Evolutionary conservation across 208 protist species (phyloP).

Genomic region (Acanthamoeba castellanii): DNA sequence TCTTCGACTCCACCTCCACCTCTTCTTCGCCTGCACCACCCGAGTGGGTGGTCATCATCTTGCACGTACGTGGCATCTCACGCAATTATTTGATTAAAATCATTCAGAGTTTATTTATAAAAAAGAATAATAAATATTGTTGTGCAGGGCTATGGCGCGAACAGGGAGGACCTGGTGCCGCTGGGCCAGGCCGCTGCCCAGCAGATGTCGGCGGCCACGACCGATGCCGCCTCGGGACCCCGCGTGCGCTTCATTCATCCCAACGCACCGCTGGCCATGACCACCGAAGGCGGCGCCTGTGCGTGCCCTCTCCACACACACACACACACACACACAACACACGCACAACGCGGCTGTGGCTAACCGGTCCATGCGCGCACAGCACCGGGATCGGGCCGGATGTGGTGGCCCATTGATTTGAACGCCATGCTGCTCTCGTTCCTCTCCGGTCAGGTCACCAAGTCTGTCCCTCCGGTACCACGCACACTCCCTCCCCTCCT

Average conservation of each 20-base stretch:
- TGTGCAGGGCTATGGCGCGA: background rate
- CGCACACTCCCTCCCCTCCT: background rate
- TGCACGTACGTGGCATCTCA: background rate
- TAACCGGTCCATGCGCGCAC: background rate
- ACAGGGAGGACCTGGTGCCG: background rate
- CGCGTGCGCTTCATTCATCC: constrained; percentile 3
- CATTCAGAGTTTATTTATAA: background rate
- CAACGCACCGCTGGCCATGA: background rate
- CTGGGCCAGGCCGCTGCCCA: background rate
- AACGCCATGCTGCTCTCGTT: constrained; percentile 31
- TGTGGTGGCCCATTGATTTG: constrained; percentile 30
- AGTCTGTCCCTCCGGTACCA: background rate
- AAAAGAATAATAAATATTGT: background rate
- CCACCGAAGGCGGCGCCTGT: background rate
- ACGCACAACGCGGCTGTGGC: too few species aligned
- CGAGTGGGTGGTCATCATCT: background rate
- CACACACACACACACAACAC: too few species aligned
- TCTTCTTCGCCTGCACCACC: too few species aligned
- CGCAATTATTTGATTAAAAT: background rate
- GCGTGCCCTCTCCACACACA: too few species aligned
- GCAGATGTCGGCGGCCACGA: background rate
- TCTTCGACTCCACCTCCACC: background rate
- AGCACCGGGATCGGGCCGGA: background rate
- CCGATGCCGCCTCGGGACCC: background rate
- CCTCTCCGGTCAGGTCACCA: constrained; percentile 33